These are phyloP conservation scores for Backusella parvicylindrica DNA, from an alignment of 192 early-diverging fungal genomes.

Conservation along the genomic window DNA sequence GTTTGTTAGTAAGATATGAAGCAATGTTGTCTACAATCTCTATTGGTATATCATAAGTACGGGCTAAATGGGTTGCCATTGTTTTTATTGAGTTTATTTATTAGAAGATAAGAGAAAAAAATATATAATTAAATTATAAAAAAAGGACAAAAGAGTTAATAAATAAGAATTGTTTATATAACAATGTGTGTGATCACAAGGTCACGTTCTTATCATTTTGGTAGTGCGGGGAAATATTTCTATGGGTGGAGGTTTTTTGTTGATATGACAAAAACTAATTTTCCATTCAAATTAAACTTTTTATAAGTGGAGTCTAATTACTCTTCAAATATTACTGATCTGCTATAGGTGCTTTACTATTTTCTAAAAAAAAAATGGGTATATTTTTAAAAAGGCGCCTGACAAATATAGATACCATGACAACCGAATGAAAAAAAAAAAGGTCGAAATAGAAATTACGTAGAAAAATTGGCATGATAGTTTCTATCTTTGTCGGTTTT, in stretches of 20 bases:
- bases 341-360: neutral
- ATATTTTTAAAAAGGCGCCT: neutral
- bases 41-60: neutral
- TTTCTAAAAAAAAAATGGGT: neutral
- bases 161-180: neutral
- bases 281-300: constrained; percentile 3
- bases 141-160: neutral
- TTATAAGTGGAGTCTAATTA: neutral
- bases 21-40: neutral
- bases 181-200: neutral
- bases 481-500: neutral
- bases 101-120: neutral
- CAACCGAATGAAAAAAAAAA: neutral
- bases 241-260: neutral
- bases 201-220: neutral
- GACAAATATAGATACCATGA: neutral
- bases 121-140: neutral
- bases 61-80: neutral
- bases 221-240: neutral
- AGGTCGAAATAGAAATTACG: neutral
- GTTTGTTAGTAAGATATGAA: neutral
- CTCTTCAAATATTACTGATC: neutral
- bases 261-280: neutral
- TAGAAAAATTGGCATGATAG: neutral
- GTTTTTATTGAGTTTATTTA: neutral